Base-by-base conservation (phyloP, 1,284 basidiomycete genomes). In the Wolfiporia cocos region DNA sequence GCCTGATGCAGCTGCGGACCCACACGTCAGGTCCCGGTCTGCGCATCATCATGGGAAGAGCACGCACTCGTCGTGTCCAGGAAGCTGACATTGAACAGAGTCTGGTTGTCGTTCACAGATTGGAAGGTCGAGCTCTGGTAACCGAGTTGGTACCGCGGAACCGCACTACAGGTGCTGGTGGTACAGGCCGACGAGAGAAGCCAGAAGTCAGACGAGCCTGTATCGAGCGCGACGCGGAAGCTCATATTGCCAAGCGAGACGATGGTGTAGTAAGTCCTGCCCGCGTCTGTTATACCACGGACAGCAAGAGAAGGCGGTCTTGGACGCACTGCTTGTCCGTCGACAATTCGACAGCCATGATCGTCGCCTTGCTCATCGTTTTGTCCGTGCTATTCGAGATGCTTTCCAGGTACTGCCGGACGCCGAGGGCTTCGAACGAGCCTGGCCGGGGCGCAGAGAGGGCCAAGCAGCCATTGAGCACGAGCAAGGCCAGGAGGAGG, bases 151-250 rank as follows among this genome's bases (percentile, higher is more conserved):
- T 86, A 89, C 44, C 67, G 68, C 14, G 86, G 86, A 14, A 80
- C 64, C 1, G 55, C 53, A 33, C 65, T 64, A 57, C 86, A 89
- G 0, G 67, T 52, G 12, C 55, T 55, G 5, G 74, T 69, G n/a
- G 59, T 58, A 61, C 86, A 88, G 5, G 57, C 68, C 3, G 83
- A 78, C 19, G 84, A 82, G 35, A 77, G 55, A 14, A 87, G 51
- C 85, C 84, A 89, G 15, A 83, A 56, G 58, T 86, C 83, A 10
- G 84, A 71, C 3, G 86, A 88, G n/a, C 70, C 86, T 1, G 86
- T 87, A 58, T 88, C 85, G 31, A 88, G 62, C 1, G 75, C 74
- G n/a, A 81, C 73, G 14, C 83, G 78, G 50, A 86, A 82, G 52
- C 62, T 75, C 48, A 84, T 73, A 45, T 69, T 65, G 30, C 84